Base-by-base conservation (phyloP, 2,329 filamentous ascomycete species). In the Beauveria scarabaeidicola region DNA sequence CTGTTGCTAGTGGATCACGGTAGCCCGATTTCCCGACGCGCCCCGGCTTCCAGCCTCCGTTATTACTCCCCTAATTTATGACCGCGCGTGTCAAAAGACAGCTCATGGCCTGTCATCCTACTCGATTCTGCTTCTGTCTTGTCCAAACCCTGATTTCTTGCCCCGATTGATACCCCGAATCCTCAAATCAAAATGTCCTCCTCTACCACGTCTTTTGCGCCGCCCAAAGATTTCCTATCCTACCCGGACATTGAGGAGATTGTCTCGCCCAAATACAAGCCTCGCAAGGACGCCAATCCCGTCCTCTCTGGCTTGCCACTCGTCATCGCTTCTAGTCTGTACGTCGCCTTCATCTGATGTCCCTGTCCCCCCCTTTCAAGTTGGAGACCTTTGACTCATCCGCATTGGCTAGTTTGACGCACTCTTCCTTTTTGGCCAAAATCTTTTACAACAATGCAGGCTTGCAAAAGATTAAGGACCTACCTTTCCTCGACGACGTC, bases 381-480 rank as follows among this genome's bases (percentile, higher is more conserved):
- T 19, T 9, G 25, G 8, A 32, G 10, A 32, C 11, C 29, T 9
- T 46, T 36, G 40, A 36, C 43, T 47, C 15, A 56, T 19, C 25
- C 15, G 13, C 17, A 8, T n/a, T 10, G 4, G 41, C n/a, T 54
- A 88, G 86, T 21, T 72, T 91, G 47, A 76, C 82, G 1, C 82
- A 81, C 27, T 74, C 86, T n/a, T 74, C 76, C 11, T 77, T 81
- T 47, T 63, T 93, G 9, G 86, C 89, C 61, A 81, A 78, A 59
- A 73, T 82, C 50, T 78, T 92, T 63, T 95, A 87, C 86, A 75
- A 74, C 52, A 90, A 91, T 74, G 86, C 88, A 52, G 72, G 80
- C 29, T 82, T 86, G 60, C 76, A 74, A 32, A 69, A 66, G 19
- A 68, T 81, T 62, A 78, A 77, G 61, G 70, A 78, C 51, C 71